phyloP scores from a whole-genome alignment of 768 basidiomycete species.

The Russula griseocarnosa region DNA sequence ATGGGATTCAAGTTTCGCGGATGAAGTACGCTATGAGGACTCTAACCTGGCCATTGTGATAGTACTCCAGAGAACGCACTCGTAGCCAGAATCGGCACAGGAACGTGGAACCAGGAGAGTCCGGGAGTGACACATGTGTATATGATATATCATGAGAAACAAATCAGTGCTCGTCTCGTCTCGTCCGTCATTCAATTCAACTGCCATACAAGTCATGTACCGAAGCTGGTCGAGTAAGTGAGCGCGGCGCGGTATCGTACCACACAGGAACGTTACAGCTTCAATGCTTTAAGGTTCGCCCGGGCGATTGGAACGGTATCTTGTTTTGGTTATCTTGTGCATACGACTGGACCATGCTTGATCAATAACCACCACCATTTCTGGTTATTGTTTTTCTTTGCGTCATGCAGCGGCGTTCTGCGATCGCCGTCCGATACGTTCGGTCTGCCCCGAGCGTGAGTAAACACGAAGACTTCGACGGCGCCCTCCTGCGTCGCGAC shows the following conservation, averaged over 20 bases:
- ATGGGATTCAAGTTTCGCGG: no score
- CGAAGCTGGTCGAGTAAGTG: background rate
- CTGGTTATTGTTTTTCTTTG: background rate
- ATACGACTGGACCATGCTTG: background rate
- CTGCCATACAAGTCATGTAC: background rate
- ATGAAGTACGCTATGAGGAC: no score
- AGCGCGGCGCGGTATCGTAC: background rate
- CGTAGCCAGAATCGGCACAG: no score
- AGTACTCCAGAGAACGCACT: no score
- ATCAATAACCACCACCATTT: background rate
- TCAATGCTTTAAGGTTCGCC: no score
- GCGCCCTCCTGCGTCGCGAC: background rate
- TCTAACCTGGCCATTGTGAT: no score
- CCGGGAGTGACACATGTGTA: no score
- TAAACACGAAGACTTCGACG: background rate
- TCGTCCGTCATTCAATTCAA: background rate
- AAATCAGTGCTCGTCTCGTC: no score
- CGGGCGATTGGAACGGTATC: background rate
- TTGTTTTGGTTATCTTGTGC: background rate
- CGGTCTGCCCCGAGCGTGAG: constrained; percentile 1
- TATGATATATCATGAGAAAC: no score
- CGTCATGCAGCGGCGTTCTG: constrained; percentile 6
- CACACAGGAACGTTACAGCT: background rate
- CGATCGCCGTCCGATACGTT: constrained; percentile 1
- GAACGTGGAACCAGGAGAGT: no score